Percentiles rank a stretch among this genome's conserved stretches.
Conservation (phyloP, 805 yeast genomes). For the Candida mattraensis region DNA sequence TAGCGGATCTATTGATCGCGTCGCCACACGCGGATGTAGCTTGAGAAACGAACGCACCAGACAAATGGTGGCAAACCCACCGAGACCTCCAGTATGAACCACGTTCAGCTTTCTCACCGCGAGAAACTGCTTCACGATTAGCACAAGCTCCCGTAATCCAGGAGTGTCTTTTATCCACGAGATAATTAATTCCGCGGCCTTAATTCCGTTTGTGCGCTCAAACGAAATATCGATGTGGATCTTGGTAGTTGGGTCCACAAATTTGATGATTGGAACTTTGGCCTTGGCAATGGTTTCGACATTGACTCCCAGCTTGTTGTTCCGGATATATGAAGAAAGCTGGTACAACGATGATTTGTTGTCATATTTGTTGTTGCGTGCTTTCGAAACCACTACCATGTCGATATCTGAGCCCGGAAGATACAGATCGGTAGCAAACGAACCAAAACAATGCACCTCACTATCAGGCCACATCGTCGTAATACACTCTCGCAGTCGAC, state of each 20-base stretch:
- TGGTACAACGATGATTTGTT: conserved; percentile 67
- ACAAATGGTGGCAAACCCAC: conserved; percentile 93
- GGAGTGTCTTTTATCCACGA: conserved; percentile 73
- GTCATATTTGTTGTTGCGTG: conserved; percentile 50
- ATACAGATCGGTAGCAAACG: conserved; percentile 89
- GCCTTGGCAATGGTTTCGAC: conserved; percentile 88
- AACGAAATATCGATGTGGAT: conserved; percentile 89
- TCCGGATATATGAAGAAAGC: conserved; percentile 67
- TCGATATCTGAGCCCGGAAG: conserved; percentile 96
- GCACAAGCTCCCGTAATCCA: conserved; percentile 77
- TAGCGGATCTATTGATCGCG: conserved; percentile 62
- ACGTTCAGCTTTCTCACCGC: conserved; percentile 75
- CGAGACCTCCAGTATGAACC: conserved; percentile 91
- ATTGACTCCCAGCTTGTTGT: conserved; percentile 59
- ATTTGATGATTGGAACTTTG: conserved; percentile 91
- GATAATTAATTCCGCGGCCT: conserved; percentile 76
- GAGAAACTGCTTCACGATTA: conserved; percentile 82
- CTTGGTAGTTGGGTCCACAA: conserved; percentile 67
- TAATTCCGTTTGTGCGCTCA: conserved; percentile 78
- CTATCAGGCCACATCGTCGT: conserved; percentile 72
- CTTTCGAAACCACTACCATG: conserved; percentile 73
- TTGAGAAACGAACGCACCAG: conserved; percentile 74
- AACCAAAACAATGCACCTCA: conserved; percentile 85
- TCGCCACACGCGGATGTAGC: conserved; percentile 74
- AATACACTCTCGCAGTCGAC: conserved; percentile 52